Conservation (phyloP, 2,329 filamentous ascomycete species). For the Amesomyces nigricolor region DNA sequence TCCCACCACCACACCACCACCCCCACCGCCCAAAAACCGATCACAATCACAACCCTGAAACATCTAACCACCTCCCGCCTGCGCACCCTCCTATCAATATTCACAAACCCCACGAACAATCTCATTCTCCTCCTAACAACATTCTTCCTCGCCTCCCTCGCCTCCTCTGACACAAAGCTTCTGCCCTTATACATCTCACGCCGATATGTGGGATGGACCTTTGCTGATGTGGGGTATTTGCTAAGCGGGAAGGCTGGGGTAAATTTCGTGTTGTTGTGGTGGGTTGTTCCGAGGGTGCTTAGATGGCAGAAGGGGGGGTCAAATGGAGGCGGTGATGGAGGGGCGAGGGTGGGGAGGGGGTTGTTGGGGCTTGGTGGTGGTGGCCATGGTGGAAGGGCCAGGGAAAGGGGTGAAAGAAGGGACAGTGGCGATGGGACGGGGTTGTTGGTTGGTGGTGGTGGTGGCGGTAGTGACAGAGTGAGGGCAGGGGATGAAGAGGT, state of each 20-base stretch:
- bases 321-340: no score
- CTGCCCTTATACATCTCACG: conserved; percentile 47
- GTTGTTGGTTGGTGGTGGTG: background rate
- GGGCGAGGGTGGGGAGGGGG: no score
- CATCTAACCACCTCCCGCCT: conserved; percentile 28
- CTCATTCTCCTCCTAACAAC: conserved; percentile 39
- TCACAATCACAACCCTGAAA: conserved; percentile 27
- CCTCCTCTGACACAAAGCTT: conserved; percentile 47
- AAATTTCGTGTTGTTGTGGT: conserved; percentile 41
- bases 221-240: conserved; percentile 43
- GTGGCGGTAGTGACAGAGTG: background rate
- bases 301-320: background rate
- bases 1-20: conserved; percentile 27
- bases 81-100: conserved; percentile 24
- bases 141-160: conserved; percentile 44
- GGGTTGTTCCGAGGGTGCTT: conserved; percentile 35
- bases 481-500: no score
- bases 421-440: background rate
- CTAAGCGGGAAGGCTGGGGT: conserved; percentile 44
- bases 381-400: no score
- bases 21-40: conserved; percentile 14
- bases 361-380: background rate
- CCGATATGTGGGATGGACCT: conserved; percentile 40
- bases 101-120: conserved; percentile 29
- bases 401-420: no score